Conservation (phyloP, 1,284 basidiomycete species). For the Athelia psychrophila region DNA sequence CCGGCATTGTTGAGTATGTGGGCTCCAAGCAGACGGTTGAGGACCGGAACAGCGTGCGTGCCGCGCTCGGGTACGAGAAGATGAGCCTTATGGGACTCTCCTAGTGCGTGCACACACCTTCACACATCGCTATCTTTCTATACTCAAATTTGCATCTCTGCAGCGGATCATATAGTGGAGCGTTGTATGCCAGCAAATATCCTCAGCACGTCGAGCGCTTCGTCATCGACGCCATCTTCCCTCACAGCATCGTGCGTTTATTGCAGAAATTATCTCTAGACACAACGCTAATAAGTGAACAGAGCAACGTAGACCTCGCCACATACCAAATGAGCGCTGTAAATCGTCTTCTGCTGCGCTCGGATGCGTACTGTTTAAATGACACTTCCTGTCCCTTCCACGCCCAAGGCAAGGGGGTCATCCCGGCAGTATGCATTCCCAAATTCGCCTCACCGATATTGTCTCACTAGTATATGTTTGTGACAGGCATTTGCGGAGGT, state of each 20-base stretch:
- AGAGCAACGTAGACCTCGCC: constrained; percentile 10
- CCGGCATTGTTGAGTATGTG: constrained; percentile 12
- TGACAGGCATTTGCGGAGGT: constrained; percentile 1
- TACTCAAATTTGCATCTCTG: not conserved
- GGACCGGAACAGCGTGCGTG: constrained; percentile 13
- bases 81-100: constrained; percentile 10
- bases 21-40: constrained; percentile 11
- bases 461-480: not conserved
- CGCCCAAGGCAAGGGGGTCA: constrained; percentile 12
- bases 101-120: constrained; percentile 6
- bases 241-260: constrained; percentile 11
- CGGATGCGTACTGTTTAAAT: constrained; percentile 14
- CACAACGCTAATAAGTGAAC: not conserved
- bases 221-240: constrained; percentile 11
- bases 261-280: too few relatives aligned
- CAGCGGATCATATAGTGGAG: constrained; percentile 12
- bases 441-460: not conserved
- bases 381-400: constrained; percentile 14
- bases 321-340: constrained; percentile 11
- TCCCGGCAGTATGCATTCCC: constrained; percentile 5
- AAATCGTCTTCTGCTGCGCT: constrained; percentile 14
- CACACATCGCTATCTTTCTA: too few relatives aligned
- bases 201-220: constrained; percentile 12
- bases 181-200: constrained; percentile 8
- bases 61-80: constrained; percentile 12